Evolutionary conservation across 2,329 filamentous ascomycete species (phyloP), one percentile per base, ranked within the genome.

Genomic region (Verticillium zaregamsianum): DNA sequence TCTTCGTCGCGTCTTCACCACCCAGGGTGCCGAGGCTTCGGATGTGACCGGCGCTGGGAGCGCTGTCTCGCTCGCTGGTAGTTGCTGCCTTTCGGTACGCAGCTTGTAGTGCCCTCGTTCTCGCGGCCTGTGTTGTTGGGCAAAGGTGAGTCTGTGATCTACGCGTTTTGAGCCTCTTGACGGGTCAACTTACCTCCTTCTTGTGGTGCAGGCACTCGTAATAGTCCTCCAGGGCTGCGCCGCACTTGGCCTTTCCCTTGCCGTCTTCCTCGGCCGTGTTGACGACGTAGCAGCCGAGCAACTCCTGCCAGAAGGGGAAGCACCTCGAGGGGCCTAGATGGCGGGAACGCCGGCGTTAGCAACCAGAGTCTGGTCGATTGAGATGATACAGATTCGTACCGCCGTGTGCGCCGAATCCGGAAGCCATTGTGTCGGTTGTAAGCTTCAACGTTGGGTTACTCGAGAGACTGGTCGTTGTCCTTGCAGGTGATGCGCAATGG

Each of bases 261-360:
- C 87, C 83, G 72, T 93, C 90, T 61, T 94, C 90, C 67, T 90
- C 82, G 67, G 84, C 86, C 61, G 92, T 92, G 82, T 98, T 98
- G 74, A 97, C 89, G 64, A 97, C 93, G 78, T 99, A 99, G 87
- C 95, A 99, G 72, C 93, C 93, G 75, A 99, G 90, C 68, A 98
- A 88, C 80, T 99, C 95, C 81, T 99, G 95, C 95, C 95, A 99
- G 87, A 97, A 99, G 74, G 93, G 92, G 83, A 97, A 98, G 88
- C 95, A 99, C 78, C 94, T 91, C 69, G 81, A 81, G 65, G 85
- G 83, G 71, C 85, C 85, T 88, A 69, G n/a, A 52, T 23, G 11
- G 23, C 5, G 63, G 40, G 15, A 17, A 37, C 32, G 15, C 55
- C n/a, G 57, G 59, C 39, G 64, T 72, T 61, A 74, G 70, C 54